Base-by-base conservation (phyloP, 2,329 filamentous ascomycete genomes). In the Chrysoporthe austroafricana region DNA sequence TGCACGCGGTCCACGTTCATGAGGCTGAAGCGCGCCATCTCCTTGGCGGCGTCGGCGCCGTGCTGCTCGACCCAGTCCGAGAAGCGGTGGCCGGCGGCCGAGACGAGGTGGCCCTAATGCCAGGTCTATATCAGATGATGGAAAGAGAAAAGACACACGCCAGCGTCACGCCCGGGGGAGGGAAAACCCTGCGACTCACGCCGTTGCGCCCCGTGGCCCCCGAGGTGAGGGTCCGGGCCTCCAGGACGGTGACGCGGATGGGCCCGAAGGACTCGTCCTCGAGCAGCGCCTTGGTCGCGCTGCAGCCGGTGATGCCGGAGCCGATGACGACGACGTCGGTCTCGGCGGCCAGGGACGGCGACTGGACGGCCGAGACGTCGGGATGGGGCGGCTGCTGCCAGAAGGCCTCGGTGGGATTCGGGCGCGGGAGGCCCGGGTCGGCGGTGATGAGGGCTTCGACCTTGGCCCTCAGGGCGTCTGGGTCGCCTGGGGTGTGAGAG, bases 291-390 rank as follows among this genome's bases (percentile, higher is more conserved):
- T 46, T 61, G 42, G 79, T 80, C 18, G 81, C 74, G 26, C 78
- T 77, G 3, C 78, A 80, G 11, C 80, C 84, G 1, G 84, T 83
- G 68, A 88, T 86, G 1, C 86, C 86, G 46, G 84, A 86, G 32
- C 86, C 85, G 70, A 87, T 82, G 52, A 87, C 80, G 21, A 84
- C 80, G 2, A 86, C 74, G 66, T 87, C 85, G 6, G 79, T 80
- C 7, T 76, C 72, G 1, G 71, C 57, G 0, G 82, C 81, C 8
- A 84, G 72, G 1, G 69, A 66, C 2, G 73, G 68, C 4, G 76
- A 78, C 57, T 76, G 74, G 3, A 75, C 72, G 58, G 42, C 42
- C 11, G 58, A 44, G n/a, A 61, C n/a, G 26, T 61, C 58, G 26
- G 58, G 58, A 32, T 61, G 58, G 16, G 58, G 58, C 14, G 58